These are phyloP conservation scores for Hura crepitans DNA, from an alignment of 441 rosid genomes.

Conservation along the genomic window DNA sequence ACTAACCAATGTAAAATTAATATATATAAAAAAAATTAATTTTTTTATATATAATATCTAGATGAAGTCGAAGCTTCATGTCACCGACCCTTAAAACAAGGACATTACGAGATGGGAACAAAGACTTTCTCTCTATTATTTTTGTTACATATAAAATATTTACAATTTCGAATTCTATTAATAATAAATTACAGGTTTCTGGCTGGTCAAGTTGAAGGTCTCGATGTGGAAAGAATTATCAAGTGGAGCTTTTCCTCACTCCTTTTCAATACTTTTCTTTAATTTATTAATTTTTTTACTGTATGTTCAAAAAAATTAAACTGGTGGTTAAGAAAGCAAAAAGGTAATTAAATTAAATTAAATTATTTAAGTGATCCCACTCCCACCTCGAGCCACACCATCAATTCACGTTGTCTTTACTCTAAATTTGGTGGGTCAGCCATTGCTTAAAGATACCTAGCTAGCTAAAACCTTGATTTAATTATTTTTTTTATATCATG, in stretches of 20 bases:
- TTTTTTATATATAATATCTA: too few species aligned
- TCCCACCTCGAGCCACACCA: conserved; percentile 71
- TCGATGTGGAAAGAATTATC: conserved; percentile 34
- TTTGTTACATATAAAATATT: conserved; percentile 11
- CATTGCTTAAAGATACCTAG: neutral
- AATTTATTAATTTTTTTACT: too few species aligned
- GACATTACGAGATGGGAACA: conserved; percentile 34
- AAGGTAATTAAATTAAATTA: neutral
- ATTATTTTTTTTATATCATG: conserved; percentile 23
- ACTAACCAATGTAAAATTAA: too few species aligned
- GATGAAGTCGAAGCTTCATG: conserved; percentile 11
- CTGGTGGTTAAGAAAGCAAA: neutral
- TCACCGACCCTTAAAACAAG: conserved; percentile 29
- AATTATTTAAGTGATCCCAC: neutral
- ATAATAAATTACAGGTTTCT: conserved; percentile 16
- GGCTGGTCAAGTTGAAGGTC: conserved; percentile 39
- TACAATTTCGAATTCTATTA: conserved; percentile 8
- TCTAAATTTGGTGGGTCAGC: conserved; percentile 35
- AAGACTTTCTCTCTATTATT: conserved; percentile 14
- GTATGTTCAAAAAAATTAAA: conserved; percentile 8
- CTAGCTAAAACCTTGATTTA: conserved; percentile 4
- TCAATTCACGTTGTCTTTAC: conserved; percentile 20
- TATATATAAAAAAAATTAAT: too few species aligned
- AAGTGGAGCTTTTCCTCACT: conserved; percentile 23
- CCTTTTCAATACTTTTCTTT: conserved; percentile 5